These are phyloP conservation scores for Alisma plantagoaquatica DNA, from an alignment of 106 monocot species.

Conservation along the genomic window DNA sequence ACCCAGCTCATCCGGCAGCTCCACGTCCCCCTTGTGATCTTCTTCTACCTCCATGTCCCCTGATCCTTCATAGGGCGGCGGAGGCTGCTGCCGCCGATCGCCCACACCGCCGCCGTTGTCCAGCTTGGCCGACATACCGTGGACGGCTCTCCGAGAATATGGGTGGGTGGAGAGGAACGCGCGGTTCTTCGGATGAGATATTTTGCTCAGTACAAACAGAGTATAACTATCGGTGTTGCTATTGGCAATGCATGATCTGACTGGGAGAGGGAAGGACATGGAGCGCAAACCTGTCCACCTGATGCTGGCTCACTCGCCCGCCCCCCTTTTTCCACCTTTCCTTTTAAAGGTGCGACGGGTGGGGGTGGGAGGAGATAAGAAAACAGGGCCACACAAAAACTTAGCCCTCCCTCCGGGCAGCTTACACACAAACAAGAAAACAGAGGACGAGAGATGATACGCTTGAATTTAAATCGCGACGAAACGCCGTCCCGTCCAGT, in stretches of 20 bases:
- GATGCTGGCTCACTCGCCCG: too few species aligned
- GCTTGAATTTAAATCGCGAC: too few species aligned
- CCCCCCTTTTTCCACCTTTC: too few species aligned
- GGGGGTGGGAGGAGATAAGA: conserved; percentile 53
- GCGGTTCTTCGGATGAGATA: background rate
- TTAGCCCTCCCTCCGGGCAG: background rate
- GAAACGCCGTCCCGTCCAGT: too few species aligned
- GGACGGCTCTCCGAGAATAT: too few species aligned
- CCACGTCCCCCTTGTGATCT: conserved; percentile 19
- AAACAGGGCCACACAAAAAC: conserved; percentile 70
- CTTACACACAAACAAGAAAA: too few species aligned
- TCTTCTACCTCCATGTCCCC: background rate
- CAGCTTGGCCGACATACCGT: too few species aligned
- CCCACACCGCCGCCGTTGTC: conserved; percentile 4
- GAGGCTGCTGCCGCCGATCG: too few species aligned
- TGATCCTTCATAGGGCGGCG: too few species aligned
- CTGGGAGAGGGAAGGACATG: background rate
- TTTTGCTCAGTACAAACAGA: background rate
- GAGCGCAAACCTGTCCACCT: too few species aligned
- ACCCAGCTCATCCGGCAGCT: conserved; percentile 30
- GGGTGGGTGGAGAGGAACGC: too few species aligned
- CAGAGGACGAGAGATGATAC: too few species aligned
- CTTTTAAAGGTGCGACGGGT: background rate
- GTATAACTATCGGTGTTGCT: background rate
- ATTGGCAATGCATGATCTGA: conserved; percentile 12